Percentiles rank a stretch among this genome's conserved stretches.
Conservation (phyloP, 2,329 filamentous ascomycete genomes). For the Monosporascus sp. region DNA sequence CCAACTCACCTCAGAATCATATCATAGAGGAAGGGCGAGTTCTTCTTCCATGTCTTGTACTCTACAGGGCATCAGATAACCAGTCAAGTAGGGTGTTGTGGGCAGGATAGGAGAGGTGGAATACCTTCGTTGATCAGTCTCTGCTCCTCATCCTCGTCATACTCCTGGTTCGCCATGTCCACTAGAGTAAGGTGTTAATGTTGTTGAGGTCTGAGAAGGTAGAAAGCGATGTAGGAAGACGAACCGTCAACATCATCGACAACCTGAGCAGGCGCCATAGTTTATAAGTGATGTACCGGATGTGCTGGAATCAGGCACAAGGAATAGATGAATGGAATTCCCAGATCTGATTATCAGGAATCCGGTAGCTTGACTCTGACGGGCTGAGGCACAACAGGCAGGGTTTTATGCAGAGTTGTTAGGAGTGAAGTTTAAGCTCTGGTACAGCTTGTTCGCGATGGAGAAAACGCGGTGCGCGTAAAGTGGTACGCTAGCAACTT, state of each 20-base stretch:
- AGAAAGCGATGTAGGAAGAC: constrained; percentile 10
- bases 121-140: constrained; percentile 90
- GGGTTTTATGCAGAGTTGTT: neutral
- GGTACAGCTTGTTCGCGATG: neutral
- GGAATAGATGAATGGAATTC: no score
- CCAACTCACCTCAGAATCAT: constrained; percentile 72
- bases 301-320: neutral
- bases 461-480: constrained; percentile 23
- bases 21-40: constrained; percentile 96
- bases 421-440: neutral
- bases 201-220: neutral
- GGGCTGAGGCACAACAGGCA: no score
- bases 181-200: constrained; percentile 28
- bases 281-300: constrained; percentile 4
- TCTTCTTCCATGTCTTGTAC: constrained; percentile 99
- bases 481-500: constrained; percentile 10
- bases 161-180: constrained; percentile 53
- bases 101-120: neutral
- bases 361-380: no score
- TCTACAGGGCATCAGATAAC: constrained; percentile 45
- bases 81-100: neutral
- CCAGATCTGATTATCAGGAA: no score
- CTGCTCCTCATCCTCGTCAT: constrained; percentile 68
- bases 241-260: constrained; percentile 46
- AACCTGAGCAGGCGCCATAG: constrained; percentile 43